phyloP scores from a whole-genome alignment of 768 basidiomycete genomes.

The Filobasidium wieringae region DNA sequence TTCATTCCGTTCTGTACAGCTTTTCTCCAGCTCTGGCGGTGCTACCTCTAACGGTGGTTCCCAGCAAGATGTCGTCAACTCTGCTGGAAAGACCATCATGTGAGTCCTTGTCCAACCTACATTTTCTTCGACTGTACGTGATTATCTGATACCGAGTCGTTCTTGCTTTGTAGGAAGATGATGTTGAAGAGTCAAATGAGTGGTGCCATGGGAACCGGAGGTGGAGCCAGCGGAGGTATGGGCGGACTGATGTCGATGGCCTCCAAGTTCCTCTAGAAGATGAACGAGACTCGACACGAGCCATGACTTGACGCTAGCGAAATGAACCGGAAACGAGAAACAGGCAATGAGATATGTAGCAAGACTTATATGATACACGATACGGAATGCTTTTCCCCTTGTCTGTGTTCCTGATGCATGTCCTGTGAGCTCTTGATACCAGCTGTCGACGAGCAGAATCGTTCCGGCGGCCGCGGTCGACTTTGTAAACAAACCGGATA shows the following conservation, averaged over 20 bases:
- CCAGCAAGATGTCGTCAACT: slow-evolving; percentile 67
- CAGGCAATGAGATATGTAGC: no score
- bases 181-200: slow-evolving; percentile 45
- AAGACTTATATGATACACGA: no score
- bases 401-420: no score
- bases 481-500: no score
- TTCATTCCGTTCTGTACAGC: slow-evolving; percentile 43
- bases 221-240: slow-evolving; percentile 56
- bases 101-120: not conserved
- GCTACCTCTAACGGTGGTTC: slow-evolving; percentile 42
- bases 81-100: slow-evolving; percentile 74
- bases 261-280: slow-evolving; percentile 10
- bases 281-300: not conserved
- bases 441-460: no score
- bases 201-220: slow-evolving; percentile 43
- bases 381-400: no score
- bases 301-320: no score
- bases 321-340: no score
- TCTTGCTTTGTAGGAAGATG: slow-evolving; percentile 45
- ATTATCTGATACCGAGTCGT: no score
- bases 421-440: no score
- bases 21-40: slow-evolving; percentile 61
- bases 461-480: no score
- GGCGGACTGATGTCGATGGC: slow-evolving; percentile 49
- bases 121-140: no score